phyloP scores from a whole-genome alignment of 75 land plant species.

The Picea glauca region DNA sequence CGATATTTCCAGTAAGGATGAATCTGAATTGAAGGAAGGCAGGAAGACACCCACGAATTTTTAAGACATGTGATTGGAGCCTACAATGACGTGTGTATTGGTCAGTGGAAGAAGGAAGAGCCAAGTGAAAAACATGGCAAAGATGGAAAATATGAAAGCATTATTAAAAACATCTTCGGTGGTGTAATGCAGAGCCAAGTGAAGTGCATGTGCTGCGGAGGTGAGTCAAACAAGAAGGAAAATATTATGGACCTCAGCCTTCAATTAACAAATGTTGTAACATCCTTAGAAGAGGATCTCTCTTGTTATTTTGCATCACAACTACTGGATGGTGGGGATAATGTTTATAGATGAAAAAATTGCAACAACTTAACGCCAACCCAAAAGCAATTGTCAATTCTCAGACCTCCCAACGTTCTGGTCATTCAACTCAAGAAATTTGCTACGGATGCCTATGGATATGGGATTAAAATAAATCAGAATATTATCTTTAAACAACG shows the following conservation, averaged over 20 bases:
- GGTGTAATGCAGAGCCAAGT: conserved; percentile 86
- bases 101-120: conserved; percentile 35
- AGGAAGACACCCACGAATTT: too few relatives aligned
- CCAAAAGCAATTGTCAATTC: conserved; percentile 85
- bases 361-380: conserved; percentile 85
- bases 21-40: too few relatives aligned
- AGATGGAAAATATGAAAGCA: conserved; percentile 8
- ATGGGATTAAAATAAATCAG: conserved; percentile 82
- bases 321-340: conserved; percentile 71
- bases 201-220: too few relatives aligned
- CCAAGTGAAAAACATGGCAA: too few relatives aligned
- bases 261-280: conserved; percentile 41
- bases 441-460: conserved; percentile 38
- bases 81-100: conserved; percentile 73
- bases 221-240: conserved; percentile 19
- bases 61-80: conserved; percentile 32
- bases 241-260: conserved; percentile 95
- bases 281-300: conserved; percentile 40
- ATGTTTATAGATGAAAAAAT: conserved; percentile 86
- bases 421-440: conserved; percentile 98
- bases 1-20: too few relatives aligned
- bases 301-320: conserved; percentile 78
- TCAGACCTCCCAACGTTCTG: conserved; percentile 90
- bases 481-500: conserved; percentile 53
- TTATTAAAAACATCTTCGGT: conserved; percentile 92